A percentile compares a stretch with the other conserved stretches of the same genome.
These are phyloP conservation scores for Exutisphaerella laricina DNA, from an alignment of 2,329 filamentous ascomycete species.

Conservation along the genomic window DNA sequence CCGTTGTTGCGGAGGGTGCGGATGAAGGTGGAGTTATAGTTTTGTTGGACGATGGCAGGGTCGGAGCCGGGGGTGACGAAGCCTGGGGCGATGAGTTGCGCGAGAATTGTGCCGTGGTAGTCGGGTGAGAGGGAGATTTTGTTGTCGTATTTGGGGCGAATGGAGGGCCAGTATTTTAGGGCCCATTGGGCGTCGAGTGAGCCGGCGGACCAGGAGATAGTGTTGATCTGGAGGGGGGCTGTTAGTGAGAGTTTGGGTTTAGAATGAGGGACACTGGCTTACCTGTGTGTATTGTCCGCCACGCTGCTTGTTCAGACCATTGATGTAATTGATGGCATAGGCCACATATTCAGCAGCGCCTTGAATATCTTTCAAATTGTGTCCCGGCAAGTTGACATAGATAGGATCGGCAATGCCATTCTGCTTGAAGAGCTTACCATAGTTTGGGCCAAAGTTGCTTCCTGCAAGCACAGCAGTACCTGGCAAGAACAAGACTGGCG, in stretches of 20 bases:
- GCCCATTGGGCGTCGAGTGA: constrained; percentile 52
- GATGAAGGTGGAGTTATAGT: constrained; percentile 43
- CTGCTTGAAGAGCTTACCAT: constrained; percentile 44
- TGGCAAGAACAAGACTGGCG: constrained; percentile 48
- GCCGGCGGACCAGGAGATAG: constrained; percentile 53
- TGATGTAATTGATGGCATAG: constrained; percentile 54
- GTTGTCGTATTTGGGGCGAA: constrained; percentile 40
- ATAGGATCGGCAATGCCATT: constrained; percentile 45
- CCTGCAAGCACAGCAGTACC: constrained; percentile 49
- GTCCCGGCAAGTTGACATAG: constrained; percentile 50
- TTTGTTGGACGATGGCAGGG: constrained; percentile 45
- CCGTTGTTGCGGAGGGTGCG: constrained; percentile 39
- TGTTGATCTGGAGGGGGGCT: constrained; percentile 28
- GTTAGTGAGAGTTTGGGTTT: not conserved
- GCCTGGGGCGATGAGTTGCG: constrained; percentile 32
- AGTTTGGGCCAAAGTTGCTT: constrained; percentile 41
- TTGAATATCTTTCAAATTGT: constrained; percentile 46
- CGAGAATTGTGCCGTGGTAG: constrained; percentile 46
- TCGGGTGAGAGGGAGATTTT: constrained; percentile 49
- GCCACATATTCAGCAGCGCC: constrained; percentile 50
- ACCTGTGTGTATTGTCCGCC: constrained; percentile 1
- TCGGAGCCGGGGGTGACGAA: constrained; percentile 24
- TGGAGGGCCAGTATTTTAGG: constrained; percentile 53
- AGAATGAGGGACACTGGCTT: not conserved
- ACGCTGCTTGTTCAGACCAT: not conserved